Base-by-base conservation (phyloP, 2,329 filamentous ascomycete genomes). In the Bisporella sp. region DNA sequence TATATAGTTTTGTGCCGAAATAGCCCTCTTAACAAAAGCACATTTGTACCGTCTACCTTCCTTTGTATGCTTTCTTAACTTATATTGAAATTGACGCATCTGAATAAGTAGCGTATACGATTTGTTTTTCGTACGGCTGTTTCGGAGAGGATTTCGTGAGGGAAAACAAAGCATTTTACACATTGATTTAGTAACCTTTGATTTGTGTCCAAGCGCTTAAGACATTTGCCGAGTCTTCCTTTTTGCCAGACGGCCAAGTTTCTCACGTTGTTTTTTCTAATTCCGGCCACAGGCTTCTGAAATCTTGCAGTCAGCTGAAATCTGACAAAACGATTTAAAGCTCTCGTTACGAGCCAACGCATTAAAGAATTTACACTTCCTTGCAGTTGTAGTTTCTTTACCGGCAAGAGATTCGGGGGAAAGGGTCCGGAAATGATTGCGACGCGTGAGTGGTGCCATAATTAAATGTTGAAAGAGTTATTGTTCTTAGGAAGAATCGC, bases 321-420 rank as follows among this genome's bases (percentile, higher is more conserved):
- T 45, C 6, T 9, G 9, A 12, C 44, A n/a, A 8, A 46, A n/a
- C 31, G 44, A 46, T 37, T 35, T 11, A 11, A 31, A 33, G 33
- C 7, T 7, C 33, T n/a, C 33, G 33, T 37, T n/a, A n/a, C 33
- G 33, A 7, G 33, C 33, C n/a, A 46, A 13, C 7, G 44, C 31
- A 12, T 33, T 21, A 21, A 46, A 33, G 31, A 46, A 37, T 37
- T 42, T 42, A 21, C 44, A 43, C 13, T 50, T 50, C 31, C 44
- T 42, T 31, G 9, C 8, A 30, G 49, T 46, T 8, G 37, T 50
- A 50, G 44, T 39, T 46, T 50, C 49, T 41, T 31, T 42, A 39
- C 31, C 30, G 37, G 5, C 7, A 6, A 50, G 29, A 29, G 43
- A 28, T 35, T 46, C 43, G 9, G 44, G 44, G 28, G 49, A 37